Evolutionary conservation across 2,329 filamentous ascomycete species (phyloP).

Genomic region (Arthroderma uncinatum): DNA sequence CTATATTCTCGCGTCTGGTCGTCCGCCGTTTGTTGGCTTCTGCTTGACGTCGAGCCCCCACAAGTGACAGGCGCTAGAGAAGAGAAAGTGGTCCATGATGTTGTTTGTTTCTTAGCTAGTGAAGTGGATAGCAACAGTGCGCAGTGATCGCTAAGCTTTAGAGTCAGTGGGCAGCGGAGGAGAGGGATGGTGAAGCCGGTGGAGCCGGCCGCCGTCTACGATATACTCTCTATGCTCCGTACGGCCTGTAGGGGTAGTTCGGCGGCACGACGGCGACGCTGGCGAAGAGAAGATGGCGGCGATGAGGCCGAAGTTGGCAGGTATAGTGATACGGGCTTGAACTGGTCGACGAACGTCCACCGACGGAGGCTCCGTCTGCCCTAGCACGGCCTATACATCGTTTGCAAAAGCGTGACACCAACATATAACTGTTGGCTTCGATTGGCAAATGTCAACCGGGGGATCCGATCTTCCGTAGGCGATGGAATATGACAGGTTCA

Average conservation of each 20-base stretch:
- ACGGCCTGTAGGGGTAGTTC: no score
- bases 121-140: not conserved
- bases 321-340: no score
- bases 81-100: not conserved
- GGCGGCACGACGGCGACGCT: no score
- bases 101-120: constrained; percentile 1
- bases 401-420: not conserved
- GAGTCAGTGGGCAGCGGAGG: no score
- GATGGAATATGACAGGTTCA: constrained; percentile 2
- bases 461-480: constrained; percentile 1
- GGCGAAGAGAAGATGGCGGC: no score
- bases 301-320: no score
- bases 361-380: not conserved
- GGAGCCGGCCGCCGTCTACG: not conserved
- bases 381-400: no score
- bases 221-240: no score
- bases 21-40: not conserved
- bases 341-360: not conserved
- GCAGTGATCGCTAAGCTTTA: not conserved
- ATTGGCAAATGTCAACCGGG: not conserved
- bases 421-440: not conserved
- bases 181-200: not conserved
- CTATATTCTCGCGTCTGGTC: not conserved
- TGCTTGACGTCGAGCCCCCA: not conserved
- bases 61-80: not conserved